Evolutionary conservation across 257 asterid species (phyloP).

Genomic region (Fraxinus anomala): DNA sequence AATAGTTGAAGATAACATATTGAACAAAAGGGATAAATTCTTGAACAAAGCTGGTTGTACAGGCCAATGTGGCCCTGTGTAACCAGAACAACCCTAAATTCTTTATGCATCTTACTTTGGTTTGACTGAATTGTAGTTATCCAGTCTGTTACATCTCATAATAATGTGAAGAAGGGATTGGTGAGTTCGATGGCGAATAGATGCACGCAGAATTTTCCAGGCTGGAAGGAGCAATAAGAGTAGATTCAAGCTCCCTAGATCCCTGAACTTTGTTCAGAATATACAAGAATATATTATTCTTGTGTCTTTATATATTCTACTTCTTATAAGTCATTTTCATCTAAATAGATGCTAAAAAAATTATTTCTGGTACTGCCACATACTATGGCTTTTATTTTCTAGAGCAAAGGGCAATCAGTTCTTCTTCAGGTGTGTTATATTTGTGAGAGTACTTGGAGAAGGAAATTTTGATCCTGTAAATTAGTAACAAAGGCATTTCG

Average conservation of each 20-base stretch:
- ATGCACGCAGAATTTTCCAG: conserved; percentile 28
- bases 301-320: neutral
- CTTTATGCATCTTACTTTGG: neutral
- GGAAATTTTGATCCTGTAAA: no score
- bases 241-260: conserved; percentile 1
- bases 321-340: neutral
- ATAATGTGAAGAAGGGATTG: conserved; percentile 10
- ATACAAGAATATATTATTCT: neutral
- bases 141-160: conserved; percentile 13
- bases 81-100: no score
- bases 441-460: neutral
- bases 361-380: neutral
- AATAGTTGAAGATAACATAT: neutral
- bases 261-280: neutral
- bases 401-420: neutral
- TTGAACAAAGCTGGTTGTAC: no score
- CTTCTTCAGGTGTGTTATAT: neutral
- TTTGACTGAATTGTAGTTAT: neutral
- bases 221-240: conserved; percentile 30
- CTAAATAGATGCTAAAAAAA: neutral
- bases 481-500: no score
- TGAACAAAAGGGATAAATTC: neutral
- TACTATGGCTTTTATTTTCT: neutral
- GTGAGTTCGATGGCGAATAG: conserved; percentile 5
- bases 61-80: no score